Conservation (phyloP, 1,284 basidiomycete species). For the Gomphus bonarii region DNA sequence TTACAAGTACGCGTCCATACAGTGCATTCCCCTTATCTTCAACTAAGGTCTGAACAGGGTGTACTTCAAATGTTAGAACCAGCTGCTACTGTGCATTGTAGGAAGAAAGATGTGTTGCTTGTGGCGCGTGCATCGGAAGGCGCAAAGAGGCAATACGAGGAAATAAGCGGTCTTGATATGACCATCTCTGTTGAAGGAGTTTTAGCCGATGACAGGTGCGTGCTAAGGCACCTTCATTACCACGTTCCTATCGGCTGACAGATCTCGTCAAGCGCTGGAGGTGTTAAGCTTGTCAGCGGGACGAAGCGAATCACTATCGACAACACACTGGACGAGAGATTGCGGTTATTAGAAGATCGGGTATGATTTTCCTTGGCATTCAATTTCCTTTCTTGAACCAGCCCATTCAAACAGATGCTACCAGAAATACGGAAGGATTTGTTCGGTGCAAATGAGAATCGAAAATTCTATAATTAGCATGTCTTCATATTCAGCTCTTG, state of each 20-base stretch:
- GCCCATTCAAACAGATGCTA: constrained; percentile 55
- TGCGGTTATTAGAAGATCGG: constrained; percentile 80
- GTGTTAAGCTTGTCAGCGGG: constrained; percentile 67
- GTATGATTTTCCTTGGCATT: constrained; percentile 35
- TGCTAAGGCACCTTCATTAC: background rate
- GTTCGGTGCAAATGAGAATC: constrained; percentile 79
- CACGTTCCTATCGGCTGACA: background rate
- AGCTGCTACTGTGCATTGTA: constrained; percentile 48
- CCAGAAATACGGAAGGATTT: constrained; percentile 82
- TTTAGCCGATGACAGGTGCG: constrained; percentile 66
- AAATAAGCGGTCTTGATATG: constrained; percentile 66
- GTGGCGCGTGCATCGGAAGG: constrained; percentile 49
- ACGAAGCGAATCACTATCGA: constrained; percentile 76
- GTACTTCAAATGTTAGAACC: constrained; percentile 61
- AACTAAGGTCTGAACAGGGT: constrained; percentile 25
- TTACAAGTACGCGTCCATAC: constrained; percentile 53
- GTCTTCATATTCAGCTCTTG: background rate
- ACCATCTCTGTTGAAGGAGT: constrained; percentile 54
- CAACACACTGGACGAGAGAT: constrained; percentile 85
- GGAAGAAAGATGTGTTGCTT: constrained; percentile 49
- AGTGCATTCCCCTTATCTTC: background rate
- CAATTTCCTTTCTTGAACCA: background rate
- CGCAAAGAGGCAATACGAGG: constrained; percentile 57
- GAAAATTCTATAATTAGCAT: constrained; percentile 60
- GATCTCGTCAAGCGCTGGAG: constrained; percentile 55